phyloP scores from a whole-genome alignment of 1,284 basidiomycete genomes.

The Ustilago lituana region DNA sequence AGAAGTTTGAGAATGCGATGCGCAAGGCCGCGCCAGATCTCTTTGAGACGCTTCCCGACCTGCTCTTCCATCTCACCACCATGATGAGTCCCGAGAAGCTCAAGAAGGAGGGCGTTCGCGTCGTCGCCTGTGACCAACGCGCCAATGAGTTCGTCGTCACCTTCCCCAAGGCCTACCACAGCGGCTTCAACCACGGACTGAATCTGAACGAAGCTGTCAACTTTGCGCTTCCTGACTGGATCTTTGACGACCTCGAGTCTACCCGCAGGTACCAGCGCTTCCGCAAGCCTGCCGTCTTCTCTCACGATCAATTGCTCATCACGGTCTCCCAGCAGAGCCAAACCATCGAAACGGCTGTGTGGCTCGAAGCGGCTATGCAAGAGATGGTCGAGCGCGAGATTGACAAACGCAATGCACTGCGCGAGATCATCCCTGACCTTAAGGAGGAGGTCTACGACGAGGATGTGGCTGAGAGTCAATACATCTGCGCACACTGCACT shows the following conservation, averaged over 20 bases:
- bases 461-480: constrained; percentile 89
- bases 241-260: constrained; percentile 84
- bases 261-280: constrained; percentile 85
- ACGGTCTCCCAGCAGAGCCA: constrained; percentile 93
- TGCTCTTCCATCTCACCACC: constrained; percentile 96
- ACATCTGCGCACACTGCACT: constrained; percentile 94
- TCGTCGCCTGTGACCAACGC: constrained; percentile 93
- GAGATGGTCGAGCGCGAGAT: constrained; percentile 91
- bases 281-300: constrained; percentile 93
- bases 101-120: constrained; percentile 87
- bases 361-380: constrained; percentile 77
- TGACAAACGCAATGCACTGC: constrained; percentile 72
- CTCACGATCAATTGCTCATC: constrained; percentile 93
- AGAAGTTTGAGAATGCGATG: constrained; percentile 96
- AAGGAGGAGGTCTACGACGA: constrained; percentile 78
- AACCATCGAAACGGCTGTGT: constrained; percentile 90
- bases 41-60: constrained; percentile 96
- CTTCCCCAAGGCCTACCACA: constrained; percentile 97
- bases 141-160: constrained; percentile 95
- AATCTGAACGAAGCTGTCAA: constrained; percentile 99
- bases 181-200: constrained; percentile 96
- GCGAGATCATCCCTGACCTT: constrained; percentile 72
- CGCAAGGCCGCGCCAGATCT: constrained; percentile 94
- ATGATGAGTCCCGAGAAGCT: constrained; percentile 94
- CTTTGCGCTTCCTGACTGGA: constrained; percentile 96